These are phyloP conservation scores for Tetradesmus lagerheimii DNA, from an alignment of 139 green algal species.

Conservation along the genomic window DNA sequence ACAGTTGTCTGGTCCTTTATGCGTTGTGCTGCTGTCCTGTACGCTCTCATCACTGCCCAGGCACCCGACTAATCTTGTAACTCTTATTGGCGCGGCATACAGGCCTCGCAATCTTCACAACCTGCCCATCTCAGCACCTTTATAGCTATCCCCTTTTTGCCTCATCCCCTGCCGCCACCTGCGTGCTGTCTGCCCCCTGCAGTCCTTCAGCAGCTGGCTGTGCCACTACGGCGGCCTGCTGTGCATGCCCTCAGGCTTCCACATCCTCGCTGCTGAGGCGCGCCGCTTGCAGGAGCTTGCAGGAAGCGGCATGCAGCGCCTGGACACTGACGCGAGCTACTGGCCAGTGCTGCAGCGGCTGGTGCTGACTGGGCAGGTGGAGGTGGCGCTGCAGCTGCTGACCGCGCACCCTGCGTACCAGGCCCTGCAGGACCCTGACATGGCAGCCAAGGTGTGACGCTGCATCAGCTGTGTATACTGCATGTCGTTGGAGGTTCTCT, in stretches of 20 bases:
- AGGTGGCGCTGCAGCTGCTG: constrained; percentile 69
- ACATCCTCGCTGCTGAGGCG: not conserved
- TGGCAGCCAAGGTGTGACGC: constrained; percentile 37
- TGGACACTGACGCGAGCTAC: constrained; percentile 51
- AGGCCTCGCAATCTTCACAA: no score
- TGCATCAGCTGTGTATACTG: not conserved
- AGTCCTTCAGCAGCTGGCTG: constrained; percentile 53
- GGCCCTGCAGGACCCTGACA: not conserved
- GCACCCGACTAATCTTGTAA: no score
- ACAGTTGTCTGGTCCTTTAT: no score
- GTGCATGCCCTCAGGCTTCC: not conserved
- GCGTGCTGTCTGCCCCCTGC: not conserved
- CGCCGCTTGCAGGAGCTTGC: not conserved
- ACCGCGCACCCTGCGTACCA: constrained; percentile 63
- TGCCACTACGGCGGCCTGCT: constrained; percentile 36
- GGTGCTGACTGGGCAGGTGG: constrained; percentile 67
- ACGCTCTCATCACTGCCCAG: no score
- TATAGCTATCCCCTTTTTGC: no score
- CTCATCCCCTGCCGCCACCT: not conserved
- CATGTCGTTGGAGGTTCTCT: no score
- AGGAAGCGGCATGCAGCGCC: constrained; percentile 2
- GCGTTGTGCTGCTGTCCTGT: no score
- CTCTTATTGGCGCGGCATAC: no score
- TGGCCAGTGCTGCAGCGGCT: constrained; percentile 60
- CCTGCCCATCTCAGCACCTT: no score